Percentiles rank a stretch among this genome's conserved stretches.
Conservation (phyloP, 352 stramenopile genomes). For the Phytophthora foliorum region DNA sequence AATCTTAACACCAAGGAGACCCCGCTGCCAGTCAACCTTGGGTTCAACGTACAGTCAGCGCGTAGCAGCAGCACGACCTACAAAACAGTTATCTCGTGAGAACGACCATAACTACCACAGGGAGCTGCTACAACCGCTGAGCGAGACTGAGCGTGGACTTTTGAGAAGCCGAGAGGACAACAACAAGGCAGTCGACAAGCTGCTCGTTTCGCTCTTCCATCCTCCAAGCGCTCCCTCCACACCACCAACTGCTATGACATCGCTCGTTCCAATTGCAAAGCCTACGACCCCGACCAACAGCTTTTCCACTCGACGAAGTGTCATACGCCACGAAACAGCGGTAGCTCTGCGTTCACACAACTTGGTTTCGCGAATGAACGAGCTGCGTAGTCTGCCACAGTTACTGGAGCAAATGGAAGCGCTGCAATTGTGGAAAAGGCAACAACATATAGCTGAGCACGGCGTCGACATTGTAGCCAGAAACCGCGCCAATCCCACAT, state of each 20-base stretch:
- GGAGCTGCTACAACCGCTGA: slow-evolving; percentile 28
- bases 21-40: slow-evolving; percentile 42
- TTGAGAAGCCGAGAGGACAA: slow-evolving; percentile 44
- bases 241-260: slow-evolving; percentile 8
- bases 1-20: slow-evolving; percentile 27
- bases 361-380: slow-evolving; percentile 61
- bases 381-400: slow-evolving; percentile 62
- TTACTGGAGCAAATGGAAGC: slow-evolving; percentile 61
- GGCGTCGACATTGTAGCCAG: slow-evolving; percentile 60
- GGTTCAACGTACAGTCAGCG: slow-evolving; percentile 54
- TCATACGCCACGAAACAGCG: slow-evolving; percentile 60
- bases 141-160: slow-evolving; percentile 43
- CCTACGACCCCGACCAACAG: slow-evolving; percentile 12
- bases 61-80: slow-evolving; percentile 37
- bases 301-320: slow-evolving; percentile 56
- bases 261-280: slow-evolving; percentile 9
- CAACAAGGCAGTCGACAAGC: slow-evolving; percentile 54
- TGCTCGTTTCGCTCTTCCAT: slow-evolving; percentile 55
- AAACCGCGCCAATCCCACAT: slow-evolving; percentile 51
- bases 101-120: slow-evolving; percentile 15
- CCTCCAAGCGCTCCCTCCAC: slow-evolving; percentile 14
- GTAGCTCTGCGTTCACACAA: slow-evolving; percentile 62
- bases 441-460: slow-evolving; percentile 51
- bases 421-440: slow-evolving; percentile 43
- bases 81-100: slow-evolving; percentile 15